Evolutionary conservation across 2,329 filamentous ascomycete genomes (phyloP).

Genomic region (Rutstroemia sp.): DNA sequence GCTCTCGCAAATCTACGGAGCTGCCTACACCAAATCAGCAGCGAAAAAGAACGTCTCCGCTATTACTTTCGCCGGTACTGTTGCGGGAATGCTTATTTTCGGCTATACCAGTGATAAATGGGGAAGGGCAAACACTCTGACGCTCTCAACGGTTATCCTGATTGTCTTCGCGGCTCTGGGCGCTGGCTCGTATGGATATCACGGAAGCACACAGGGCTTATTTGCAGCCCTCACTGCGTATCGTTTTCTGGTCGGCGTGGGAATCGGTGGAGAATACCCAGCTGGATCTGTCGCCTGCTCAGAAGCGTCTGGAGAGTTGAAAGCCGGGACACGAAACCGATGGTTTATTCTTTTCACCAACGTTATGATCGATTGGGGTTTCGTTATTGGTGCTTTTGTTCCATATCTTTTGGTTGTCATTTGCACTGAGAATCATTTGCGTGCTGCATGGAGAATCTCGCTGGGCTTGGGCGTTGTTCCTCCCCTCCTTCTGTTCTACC

Average conservation of each 20-base stretch:
- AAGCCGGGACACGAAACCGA: slow-evolving; percentile 71
- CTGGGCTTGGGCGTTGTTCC: slow-evolving; percentile 75
- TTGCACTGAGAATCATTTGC: slow-evolving; percentile 47
- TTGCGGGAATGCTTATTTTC: slow-evolving; percentile 74
- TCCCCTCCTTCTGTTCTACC: slow-evolving; percentile 60
- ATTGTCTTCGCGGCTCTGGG: slow-evolving; percentile 77
- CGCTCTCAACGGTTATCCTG: slow-evolving; percentile 75
- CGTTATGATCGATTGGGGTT: slow-evolving; percentile 78
- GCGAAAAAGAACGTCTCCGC: slow-evolving; percentile 69
- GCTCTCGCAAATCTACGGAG: slow-evolving; percentile 59
- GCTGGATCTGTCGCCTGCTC: slow-evolving; percentile 78
- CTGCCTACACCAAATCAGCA: slow-evolving; percentile 58
- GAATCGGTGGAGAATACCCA: slow-evolving; percentile 78
- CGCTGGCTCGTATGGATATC: slow-evolving; percentile 67
- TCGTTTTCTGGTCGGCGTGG: slow-evolving; percentile 61
- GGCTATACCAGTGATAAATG: slow-evolving; percentile 77
- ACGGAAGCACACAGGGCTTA: slow-evolving; percentile 61
- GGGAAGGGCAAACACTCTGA: slow-evolving; percentile 74
- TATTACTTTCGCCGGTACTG: slow-evolving; percentile 82
- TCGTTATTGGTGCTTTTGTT: slow-evolving; percentile 65
- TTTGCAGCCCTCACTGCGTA: slow-evolving; percentile 75
- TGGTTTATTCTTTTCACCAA: slow-evolving; percentile 93
- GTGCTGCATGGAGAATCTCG: slow-evolving; percentile 74
- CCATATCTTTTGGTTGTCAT: slow-evolving; percentile 59
- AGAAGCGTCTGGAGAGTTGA: slow-evolving; percentile 77